Conservation (phyloP, 768 basidiomycete species). For the Naganishia randhawae region DNA sequence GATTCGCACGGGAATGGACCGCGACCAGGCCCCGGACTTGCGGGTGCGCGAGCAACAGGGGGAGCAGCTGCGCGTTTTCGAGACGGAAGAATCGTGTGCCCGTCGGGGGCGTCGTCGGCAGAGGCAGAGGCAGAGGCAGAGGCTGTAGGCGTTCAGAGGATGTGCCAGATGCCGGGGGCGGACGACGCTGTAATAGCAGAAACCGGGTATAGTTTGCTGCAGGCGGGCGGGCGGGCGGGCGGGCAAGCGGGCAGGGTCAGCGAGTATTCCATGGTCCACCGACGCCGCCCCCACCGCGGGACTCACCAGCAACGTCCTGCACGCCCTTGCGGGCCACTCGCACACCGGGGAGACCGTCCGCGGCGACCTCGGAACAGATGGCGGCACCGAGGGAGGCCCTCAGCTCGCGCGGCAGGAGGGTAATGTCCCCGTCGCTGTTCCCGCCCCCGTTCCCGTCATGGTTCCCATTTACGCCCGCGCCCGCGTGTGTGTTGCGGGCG, state of each 20-base stretch:
- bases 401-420: not conserved
- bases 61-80: not conserved
- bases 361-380: constrained; percentile 40
- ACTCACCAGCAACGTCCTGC: constrained; percentile 41
- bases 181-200: constrained; percentile 35
- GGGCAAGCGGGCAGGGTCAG: too few species aligned
- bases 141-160: too few species aligned
- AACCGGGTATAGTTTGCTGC: constrained; percentile 48
- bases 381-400: constrained; percentile 36
- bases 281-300: not conserved
- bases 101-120: not conserved
- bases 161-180: not conserved
- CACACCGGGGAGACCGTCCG: constrained; percentile 31
- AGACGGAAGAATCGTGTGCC: not conserved
- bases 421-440: not conserved
- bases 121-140: too few species aligned
- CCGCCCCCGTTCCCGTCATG: not conserved
- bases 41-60: not conserved
- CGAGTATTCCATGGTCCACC: too few species aligned
- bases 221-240: not conserved
- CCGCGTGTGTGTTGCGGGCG: not conserved
- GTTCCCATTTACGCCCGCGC: too few species aligned
- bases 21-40: not conserved
- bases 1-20: not conserved
- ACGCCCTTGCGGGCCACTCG: constrained; percentile 38